Base-by-base conservation (phyloP, 2,329 filamentous ascomycete species). In the Xylaria digitata region DNA sequence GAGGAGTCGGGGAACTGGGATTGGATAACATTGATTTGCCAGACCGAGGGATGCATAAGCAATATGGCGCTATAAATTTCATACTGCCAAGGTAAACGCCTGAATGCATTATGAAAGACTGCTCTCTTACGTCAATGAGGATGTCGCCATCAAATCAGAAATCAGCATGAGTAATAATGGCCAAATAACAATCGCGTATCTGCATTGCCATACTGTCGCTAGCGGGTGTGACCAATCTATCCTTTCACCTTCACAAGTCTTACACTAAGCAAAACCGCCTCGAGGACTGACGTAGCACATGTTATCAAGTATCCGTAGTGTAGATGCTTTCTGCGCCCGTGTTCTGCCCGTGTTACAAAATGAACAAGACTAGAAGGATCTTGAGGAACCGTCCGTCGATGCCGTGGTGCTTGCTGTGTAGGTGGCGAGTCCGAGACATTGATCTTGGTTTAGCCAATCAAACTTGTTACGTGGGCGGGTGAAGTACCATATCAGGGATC, bases 361-460 rank as follows among this genome's bases (percentile, higher is more conserved):
- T 17, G 53, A 42, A 26, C 26, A 55, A 61, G 32, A 32, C 50
- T 23, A 34, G 32, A 52, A 56, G 26, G 46, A 43, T 64, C 61
- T 43, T 9, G 26, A 46, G 37, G 45, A 59, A 49, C 54, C 55
- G 61, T 45, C 50, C 45, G 55, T 48, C 30, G 60, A 53, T 67
- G 60, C 32, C 45, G 60, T 48, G 52, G 42, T 67, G 42, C 45
- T 55, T 52, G 58, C 34, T 60, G 61, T 56, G 40, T 13, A 60
- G 37, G 66, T 71, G 69, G 69, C 67, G 42, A 69, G 54, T 63
- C 69, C 67, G 63, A 71, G 69, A 71, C 69, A 71, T 65, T 67
- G 59, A 65, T 65, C 23, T 63, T 43, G 11, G 17, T 3, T 32
- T 8, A 52, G 45, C 65, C 63, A 69, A 69, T 69, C 56, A 69